These are phyloP conservation scores for Fistulinella prunicolor DNA, from an alignment of 768 basidiomycete genomes.

Conservation along the genomic window DNA sequence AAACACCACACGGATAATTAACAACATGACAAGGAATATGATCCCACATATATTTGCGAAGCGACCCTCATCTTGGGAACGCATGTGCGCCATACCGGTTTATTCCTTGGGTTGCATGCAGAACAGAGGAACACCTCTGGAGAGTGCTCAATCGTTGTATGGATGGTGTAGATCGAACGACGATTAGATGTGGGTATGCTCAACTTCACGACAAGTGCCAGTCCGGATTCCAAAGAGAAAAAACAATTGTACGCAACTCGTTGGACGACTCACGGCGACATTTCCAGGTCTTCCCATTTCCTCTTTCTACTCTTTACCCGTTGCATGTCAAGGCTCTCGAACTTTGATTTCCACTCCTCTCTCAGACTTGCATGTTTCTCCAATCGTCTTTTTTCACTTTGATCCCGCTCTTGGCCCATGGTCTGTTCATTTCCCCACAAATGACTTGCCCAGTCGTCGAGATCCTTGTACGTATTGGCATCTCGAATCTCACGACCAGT, in stretches of 20 bases:
- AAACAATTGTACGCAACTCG: background rate
- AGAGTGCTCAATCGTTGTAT: background rate
- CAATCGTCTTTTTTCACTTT: constrained; percentile 25
- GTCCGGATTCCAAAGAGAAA: background rate
- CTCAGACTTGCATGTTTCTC: constrained; percentile 39
- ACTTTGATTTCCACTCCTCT: constrained; percentile 43
- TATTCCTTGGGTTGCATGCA: background rate
- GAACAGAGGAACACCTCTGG: background rate
- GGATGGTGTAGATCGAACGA: background rate
- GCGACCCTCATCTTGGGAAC: too few species aligned
- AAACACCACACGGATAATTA: too few species aligned
- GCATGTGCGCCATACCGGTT: too few species aligned
- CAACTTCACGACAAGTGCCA: background rate
- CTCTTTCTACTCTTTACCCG: constrained; percentile 22
- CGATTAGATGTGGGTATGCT: background rate
- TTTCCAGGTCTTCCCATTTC: constrained; percentile 20
- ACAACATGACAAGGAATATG: too few species aligned
- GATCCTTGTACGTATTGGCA: constrained; percentile 41
- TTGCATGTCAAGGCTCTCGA: constrained; percentile 29
- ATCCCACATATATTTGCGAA: too few species aligned
- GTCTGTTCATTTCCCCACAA: constrained; percentile 41
- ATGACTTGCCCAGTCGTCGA: constrained; percentile 43
- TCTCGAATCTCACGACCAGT: constrained; percentile 48
- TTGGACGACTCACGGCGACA: constrained; percentile 17
- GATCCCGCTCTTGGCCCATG: constrained; percentile 30